Base-by-base conservation (phyloP, 1,139 yeast genomes). In the Yamadazyma taylorii region DNA sequence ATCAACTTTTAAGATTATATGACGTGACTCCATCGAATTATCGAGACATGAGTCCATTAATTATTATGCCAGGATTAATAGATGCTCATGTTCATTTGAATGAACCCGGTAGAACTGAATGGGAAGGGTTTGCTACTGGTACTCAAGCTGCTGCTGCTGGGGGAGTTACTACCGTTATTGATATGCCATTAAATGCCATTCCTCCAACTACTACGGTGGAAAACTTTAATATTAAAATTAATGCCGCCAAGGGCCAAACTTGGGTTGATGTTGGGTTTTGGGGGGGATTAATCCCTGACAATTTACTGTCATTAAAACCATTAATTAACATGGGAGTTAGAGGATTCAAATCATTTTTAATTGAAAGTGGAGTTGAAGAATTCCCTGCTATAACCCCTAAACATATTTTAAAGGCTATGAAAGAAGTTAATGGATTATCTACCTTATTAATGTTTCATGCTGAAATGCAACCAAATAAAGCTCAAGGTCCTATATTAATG, bases 201-300 rank as follows among this genome's bases (percentile, higher is more conserved):
- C 97, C 97, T 1, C 97, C 97, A 19, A 90, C 97, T 1, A 89
- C 97, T 1, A 87, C 85, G 2, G 72, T 89, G 2, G 79, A 75
- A 43, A 87, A 89, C 60, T 78, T 90, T 55, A 73, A 84, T 40
- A 65, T 74, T 43, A 90, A 90, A 57, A 69, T 87, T 41, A 67
- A 73, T 13, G 96, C 97, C 1, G 94, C 96, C 2, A 63, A 69
- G 44, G 84, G 79, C 36, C 85, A 89, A 58, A 77, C 90, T 42
- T 89, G 95, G 95, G 94, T 86, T 25, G 96, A 90, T 55, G 89
- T 86, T 10, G 97, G 89, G 0, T 89, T 90, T 59, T 90, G 97
- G 97, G 97, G 97, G 37, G 97, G 97, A 0, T 66, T 89, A 46
- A 76, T 90, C 26, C 97, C 97, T 4, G 75, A 73, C 40, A 90